Conservation (phyloP, 129 eudicot species). For the Apium graveolens region DNA sequence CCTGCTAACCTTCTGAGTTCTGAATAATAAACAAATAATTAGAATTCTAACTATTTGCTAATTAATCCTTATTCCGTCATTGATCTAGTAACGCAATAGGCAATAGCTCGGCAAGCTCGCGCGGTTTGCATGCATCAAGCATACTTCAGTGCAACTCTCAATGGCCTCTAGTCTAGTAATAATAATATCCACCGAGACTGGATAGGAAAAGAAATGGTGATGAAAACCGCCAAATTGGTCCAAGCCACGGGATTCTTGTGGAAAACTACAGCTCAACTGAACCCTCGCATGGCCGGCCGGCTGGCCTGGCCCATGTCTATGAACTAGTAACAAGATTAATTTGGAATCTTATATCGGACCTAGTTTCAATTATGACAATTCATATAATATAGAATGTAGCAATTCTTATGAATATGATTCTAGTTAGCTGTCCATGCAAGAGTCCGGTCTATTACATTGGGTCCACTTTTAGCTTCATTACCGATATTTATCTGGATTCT, state of each 20-base stretch:
- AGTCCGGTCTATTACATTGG: slow-evolving; percentile 2
- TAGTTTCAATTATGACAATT: not conserved
- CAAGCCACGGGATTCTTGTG: not conserved
- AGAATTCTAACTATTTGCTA: too few relatives aligned
- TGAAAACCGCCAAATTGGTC: slow-evolving; percentile 7
- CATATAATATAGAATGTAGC: not conserved
- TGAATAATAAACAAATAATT: too few relatives aligned
- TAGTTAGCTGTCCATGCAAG: not conserved
- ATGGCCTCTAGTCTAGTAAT: not conserved
- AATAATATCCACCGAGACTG: not conserved
- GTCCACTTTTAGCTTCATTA: not conserved
- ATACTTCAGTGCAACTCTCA: not conserved
- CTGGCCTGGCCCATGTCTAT: slow-evolving; percentile 5
- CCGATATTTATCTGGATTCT: too few relatives aligned
- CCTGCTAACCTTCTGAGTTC: too few relatives aligned
- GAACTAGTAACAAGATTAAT: not conserved
- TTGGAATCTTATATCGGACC: not conserved
- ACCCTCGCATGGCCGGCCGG: slow-evolving; percentile 1
- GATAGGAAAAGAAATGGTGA: not conserved
- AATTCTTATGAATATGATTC: not conserved
- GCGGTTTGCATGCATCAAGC: not conserved
- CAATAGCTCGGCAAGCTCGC: too few relatives aligned
- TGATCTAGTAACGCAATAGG: too few relatives aligned
- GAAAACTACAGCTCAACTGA: not conserved
- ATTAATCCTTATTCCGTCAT: too few relatives aligned